These are phyloP conservation scores for Solanum corneliomulleri DNA, from an alignment of 257 asterid genomes.

Conservation along the genomic window DNA sequence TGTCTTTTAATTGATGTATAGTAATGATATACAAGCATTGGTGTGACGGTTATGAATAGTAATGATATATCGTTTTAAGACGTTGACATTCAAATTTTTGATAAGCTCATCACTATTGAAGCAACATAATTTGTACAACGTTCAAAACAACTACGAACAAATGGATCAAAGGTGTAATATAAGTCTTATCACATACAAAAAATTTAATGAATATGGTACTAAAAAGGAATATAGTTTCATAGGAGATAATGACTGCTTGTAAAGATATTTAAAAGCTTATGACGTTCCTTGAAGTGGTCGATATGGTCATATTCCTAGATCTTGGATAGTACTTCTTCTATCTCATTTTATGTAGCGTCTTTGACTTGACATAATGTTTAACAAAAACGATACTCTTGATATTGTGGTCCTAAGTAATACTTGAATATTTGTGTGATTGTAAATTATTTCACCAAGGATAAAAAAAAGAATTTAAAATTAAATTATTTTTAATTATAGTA, in stretches of 20 bases:
- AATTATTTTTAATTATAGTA: neutral
- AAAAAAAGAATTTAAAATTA: no score
- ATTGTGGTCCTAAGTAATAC: neutral
- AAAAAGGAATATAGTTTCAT: neutral
- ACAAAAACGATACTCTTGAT: no score
- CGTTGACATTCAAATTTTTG: neutral
- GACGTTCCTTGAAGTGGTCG: neutral
- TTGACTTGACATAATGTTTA: no score
- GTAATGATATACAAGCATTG: neutral
- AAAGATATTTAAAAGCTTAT: no score
- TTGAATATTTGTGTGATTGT: neutral
- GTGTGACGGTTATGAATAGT: neutral
- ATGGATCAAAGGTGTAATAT: neutral
- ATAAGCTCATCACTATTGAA: neutral
- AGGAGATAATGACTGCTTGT: neutral
- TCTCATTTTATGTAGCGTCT: no score
- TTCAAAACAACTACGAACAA: neutral
- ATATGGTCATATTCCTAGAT: neutral
- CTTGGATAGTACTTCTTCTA: neutral
- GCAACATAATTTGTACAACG: neutral
- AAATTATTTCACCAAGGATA: no score
- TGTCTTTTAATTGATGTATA: no score
- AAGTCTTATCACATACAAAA: neutral
- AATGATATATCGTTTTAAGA: neutral
- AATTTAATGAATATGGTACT: neutral